Conservation (phyloP, 2,329 filamentous ascomycete species). For the Xylariaceae sp. region DNA sequence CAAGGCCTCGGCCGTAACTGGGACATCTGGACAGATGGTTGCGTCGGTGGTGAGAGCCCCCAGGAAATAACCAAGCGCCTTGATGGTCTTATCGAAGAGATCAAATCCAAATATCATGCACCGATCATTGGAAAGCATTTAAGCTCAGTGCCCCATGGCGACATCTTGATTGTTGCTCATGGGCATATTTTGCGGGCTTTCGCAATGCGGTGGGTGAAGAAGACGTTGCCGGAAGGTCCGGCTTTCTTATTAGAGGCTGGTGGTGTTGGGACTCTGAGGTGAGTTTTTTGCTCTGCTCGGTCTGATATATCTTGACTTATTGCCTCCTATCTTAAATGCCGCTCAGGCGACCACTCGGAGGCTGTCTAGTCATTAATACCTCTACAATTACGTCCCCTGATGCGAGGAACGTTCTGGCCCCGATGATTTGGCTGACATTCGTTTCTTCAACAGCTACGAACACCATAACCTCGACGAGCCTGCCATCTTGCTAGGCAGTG, state of each 20-base stretch:
- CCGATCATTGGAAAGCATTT: conserved; percentile 54
- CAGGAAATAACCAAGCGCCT: conserved; percentile 68
- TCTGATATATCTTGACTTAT: not conserved
- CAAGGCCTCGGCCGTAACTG: conserved; percentile 58
- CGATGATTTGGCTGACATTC: not conserved
- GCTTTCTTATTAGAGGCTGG: conserved; percentile 82
- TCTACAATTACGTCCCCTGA: not conserved
- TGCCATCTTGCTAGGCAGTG: conserved; percentile 72
- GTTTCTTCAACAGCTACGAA: conserved; percentile 59
- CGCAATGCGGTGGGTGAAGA: conserved; percentile 79
- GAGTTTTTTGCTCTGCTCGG: conserved; percentile 18
- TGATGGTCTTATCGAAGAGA: conserved; percentile 71
- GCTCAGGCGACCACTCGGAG: not conserved
- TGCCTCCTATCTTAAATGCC: not conserved
- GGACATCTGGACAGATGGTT: conserved; percentile 91
- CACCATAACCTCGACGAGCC: conserved; percentile 75
- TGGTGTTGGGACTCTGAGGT: conserved; percentile 78
- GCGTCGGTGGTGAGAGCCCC: conserved; percentile 76
- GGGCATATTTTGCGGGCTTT: conserved; percentile 86
- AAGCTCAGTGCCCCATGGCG: conserved; percentile 44
- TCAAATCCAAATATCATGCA: conserved; percentile 62
- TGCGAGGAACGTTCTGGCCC: not conserved
- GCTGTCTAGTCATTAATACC: not conserved
- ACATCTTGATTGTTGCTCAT: conserved; percentile 80
- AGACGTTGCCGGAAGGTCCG: conserved; percentile 69